Evolutionary conservation across 495 filamentous ascomycete genomes (phyloP), one percentile per base, ranked within the genome.

Genomic region (Amniculicola lignicola): DNA sequence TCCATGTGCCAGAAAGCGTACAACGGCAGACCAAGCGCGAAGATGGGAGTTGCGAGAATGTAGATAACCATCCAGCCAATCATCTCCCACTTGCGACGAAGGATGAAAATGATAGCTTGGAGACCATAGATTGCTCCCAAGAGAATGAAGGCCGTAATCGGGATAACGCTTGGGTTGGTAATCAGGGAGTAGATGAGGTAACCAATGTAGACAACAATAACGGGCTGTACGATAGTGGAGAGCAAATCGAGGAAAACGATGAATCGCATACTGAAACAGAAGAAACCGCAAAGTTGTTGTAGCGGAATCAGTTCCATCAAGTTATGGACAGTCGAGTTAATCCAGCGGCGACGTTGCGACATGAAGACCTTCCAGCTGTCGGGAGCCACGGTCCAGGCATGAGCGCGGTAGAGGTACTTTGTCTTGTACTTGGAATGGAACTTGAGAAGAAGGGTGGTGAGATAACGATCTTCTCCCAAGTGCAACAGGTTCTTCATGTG

Each of bases 1-100:
- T 99, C 93, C 93, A 96, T 96, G 72, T 97, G 79, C 93, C 93
- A 99, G 82, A 99, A 99, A 38, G 91, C 79, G 72, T 97, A 99
- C 4, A 99, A 78, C 0, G 93, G 93, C 6, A 99, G 77, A 45
- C 82, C 90, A 57, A 95, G 87, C 24, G 88, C 82, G 79, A 95
- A 97, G 59, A 99, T 82, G 11, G 93, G 93, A 49, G 95, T 84
- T 46, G 93, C 94, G 21, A 93, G 62, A 40, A 99, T 77, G 72
- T 99, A 99, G 46, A 99, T 82, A 57, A 99, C 72, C 90, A 99
- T 95, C 93, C 93, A 99, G 14, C 91, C 93, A 57, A 99, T 85
- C 89, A 96, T 95, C 68, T 99, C 90, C 93, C 93, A 99, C 75
- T 96, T 95, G 59, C 93, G 85, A 43, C 88, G 82, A 46, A 96